Conservation (phyloP, 2,329 filamentous ascomycete genomes). For the Apiospora kogelbergensis region DNA sequence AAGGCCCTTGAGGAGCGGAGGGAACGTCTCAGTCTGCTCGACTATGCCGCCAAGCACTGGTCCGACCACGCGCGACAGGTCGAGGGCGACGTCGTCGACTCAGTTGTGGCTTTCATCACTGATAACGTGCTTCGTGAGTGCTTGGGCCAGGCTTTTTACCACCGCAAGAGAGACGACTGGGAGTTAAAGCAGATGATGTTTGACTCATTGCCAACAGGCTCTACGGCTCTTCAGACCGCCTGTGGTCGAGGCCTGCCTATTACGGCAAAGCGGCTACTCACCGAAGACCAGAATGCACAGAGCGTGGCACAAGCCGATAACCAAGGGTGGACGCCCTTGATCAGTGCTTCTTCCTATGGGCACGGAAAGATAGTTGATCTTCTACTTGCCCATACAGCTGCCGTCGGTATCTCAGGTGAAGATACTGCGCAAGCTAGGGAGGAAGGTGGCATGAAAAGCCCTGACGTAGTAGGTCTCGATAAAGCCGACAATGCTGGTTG, state of each 20-base stretch:
- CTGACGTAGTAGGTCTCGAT: not conserved
- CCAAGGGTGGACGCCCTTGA: not conserved
- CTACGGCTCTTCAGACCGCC: too few species aligned
- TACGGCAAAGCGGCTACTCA: too few species aligned
- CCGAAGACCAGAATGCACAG: too few species aligned
- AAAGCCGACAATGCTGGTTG: not conserved
- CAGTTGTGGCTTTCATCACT: not conserved
- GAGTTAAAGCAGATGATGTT: not conserved
- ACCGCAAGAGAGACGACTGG: not conserved
- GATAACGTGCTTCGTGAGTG: not conserved
- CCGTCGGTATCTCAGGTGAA: too few species aligned
- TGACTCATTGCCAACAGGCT: too few species aligned
- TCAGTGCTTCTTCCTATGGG: not conserved
- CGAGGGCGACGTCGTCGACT: not conserved
- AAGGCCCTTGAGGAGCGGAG: not conserved
- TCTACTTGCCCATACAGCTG: too few species aligned
- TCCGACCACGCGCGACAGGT: not conserved
- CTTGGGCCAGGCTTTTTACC: not conserved
- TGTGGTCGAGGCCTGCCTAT: too few species aligned
- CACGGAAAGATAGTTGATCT: not conserved
- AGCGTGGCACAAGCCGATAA: not conserved
- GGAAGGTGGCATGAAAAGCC: too few species aligned
- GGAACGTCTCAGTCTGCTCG: not conserved
- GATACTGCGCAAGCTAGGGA: too few species aligned
- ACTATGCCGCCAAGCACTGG: not conserved